These are phyloP conservation scores for Penicillium sp. DNA, from an alignment of 2,329 filamentous ascomycete genomes.

Conservation along the genomic window DNA sequence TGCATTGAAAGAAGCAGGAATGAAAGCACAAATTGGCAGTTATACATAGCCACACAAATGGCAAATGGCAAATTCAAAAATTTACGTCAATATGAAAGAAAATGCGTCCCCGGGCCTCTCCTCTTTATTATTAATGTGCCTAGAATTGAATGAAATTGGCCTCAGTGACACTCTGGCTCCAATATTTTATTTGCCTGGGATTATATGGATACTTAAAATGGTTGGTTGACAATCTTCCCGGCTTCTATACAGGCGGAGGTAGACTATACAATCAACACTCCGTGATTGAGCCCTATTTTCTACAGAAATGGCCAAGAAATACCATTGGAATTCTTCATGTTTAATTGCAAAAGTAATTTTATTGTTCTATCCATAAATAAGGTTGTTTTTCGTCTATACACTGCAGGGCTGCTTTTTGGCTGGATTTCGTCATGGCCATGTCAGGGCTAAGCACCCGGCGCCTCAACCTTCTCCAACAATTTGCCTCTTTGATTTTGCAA, in stretches of 20 bases:
- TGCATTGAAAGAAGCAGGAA: background rate
- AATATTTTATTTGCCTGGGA: background rate
- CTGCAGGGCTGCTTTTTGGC: background rate
- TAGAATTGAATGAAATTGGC: background rate
- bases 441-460: conserved; percentile 1
- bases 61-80: conserved; percentile 11
- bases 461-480: background rate
- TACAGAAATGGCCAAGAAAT: background rate
- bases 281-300: background rate
- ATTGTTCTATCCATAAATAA: background rate
- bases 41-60: conserved; percentile 12
- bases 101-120: background rate
- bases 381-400: background rate
- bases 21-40: background rate
- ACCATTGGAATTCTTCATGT: background rate
- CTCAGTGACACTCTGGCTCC: background rate
- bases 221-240: background rate
- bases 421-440: conserved; percentile 6
- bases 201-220: background rate
- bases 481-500: conserved; percentile 6
- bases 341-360: background rate
- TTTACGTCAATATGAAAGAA: conserved; percentile 19
- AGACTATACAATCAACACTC: background rate
- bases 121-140: background rate
- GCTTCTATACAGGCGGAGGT: background rate